These are phyloP conservation scores for Pythium monospermum DNA, from an alignment of 352 stramenopile species.

Conservation along the genomic window DNA sequence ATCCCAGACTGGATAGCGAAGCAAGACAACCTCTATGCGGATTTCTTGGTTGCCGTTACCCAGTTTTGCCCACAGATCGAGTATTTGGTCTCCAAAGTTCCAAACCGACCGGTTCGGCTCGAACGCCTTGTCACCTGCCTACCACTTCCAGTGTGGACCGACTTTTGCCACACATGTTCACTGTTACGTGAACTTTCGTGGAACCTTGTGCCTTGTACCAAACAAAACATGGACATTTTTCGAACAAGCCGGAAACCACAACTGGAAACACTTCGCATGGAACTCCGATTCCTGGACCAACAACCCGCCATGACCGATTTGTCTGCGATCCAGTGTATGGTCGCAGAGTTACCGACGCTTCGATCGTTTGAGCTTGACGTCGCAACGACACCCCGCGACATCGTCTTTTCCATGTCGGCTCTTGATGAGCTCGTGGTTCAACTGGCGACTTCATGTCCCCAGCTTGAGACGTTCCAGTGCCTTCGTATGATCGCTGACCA, in stretches of 20 bases:
- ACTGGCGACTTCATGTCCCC: too few species aligned
- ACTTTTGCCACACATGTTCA: neutral
- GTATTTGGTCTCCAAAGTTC: neutral
- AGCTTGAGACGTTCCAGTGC: too few species aligned
- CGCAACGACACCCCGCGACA: too few species aligned
- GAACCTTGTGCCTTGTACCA: neutral
- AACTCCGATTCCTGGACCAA: neutral
- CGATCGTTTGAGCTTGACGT: too few species aligned
- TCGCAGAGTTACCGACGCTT: too few species aligned
- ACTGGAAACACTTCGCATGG: neutral
- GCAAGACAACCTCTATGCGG: neutral
- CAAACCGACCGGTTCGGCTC: neutral
- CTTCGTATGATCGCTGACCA: too few species aligned
- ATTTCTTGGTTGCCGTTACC: neutral
- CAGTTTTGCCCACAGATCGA: conserved; percentile 1
- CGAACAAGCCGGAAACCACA: neutral
- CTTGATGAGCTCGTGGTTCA: too few species aligned
- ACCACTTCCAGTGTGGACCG: neutral
- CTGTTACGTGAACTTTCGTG: neutral
- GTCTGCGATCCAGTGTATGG: too few species aligned
- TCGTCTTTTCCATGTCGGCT: too few species aligned
- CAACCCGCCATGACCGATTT: neutral
- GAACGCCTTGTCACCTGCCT: neutral
- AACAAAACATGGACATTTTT: neutral
- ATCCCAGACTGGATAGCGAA: neutral